Conservation (phyloP, 2,329 filamentous ascomycete species). For the Huntiella abstrusa region DNA sequence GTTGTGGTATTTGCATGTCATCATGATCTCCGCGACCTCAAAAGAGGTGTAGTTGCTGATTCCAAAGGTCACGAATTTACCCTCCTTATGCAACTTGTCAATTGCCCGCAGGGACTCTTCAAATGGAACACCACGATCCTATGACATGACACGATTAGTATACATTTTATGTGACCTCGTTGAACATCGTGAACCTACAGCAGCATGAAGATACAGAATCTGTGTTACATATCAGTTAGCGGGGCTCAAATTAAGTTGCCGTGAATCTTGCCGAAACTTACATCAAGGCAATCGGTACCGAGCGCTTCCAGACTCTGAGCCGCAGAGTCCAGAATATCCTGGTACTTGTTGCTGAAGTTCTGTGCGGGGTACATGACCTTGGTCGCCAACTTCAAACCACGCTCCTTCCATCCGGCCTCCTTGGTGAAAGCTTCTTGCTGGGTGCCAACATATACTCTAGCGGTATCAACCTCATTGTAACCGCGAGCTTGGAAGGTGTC, state of each 20-base stretch:
- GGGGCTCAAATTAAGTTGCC: background rate
- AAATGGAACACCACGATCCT: slow-evolving; percentile 49
- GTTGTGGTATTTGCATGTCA: slow-evolving; percentile 57
- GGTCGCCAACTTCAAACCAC: slow-evolving; percentile 59
- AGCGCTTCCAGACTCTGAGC: slow-evolving; percentile 53
- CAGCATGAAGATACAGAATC: slow-evolving; percentile 60
- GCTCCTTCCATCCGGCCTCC: slow-evolving; percentile 58
- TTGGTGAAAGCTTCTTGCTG: slow-evolving; percentile 64
- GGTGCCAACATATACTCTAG: slow-evolving; percentile 51
- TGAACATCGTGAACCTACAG: slow-evolving; percentile 18
- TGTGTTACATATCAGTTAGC: slow-evolving; percentile 11
- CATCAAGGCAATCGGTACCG: slow-evolving; percentile 53
- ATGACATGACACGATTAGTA: slow-evolving; percentile 18
- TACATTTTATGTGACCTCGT: slow-evolving; percentile 8
- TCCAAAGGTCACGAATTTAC: slow-evolving; percentile 66
- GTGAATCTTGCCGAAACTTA: slow-evolving; percentile 17
- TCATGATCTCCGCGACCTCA: slow-evolving; percentile 70
- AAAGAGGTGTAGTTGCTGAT: slow-evolving; percentile 73
- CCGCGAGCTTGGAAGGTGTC: slow-evolving; percentile 61
- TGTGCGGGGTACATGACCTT: slow-evolving; percentile 48
- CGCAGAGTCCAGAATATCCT: slow-evolving; percentile 44
- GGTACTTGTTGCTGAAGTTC: slow-evolving; percentile 41
- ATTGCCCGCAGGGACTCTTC: slow-evolving; percentile 60
- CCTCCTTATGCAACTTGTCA: slow-evolving; percentile 66
- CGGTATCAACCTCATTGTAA: slow-evolving; percentile 74